Percentiles rank a stretch among this genome's conserved stretches.
Conservation (phyloP, 2,329 filamentous ascomycete species). For the Ophiognomonia clavigignenti-juglandacearum region DNA sequence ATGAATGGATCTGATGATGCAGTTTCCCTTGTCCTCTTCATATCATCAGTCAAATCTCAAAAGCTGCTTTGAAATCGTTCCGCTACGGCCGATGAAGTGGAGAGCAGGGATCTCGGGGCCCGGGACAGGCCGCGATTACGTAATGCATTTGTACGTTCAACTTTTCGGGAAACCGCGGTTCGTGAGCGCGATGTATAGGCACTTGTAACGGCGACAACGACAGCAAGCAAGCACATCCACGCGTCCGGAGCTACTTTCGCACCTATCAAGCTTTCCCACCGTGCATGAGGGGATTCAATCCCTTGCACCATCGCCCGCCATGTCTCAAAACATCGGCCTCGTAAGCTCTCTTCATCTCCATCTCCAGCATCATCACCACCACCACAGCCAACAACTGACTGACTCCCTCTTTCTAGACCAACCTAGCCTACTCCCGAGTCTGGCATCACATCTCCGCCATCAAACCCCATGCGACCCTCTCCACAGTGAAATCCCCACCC, state of each 20-base stretch:
- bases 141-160: conserved; percentile 5
- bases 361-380: conserved; percentile 4
- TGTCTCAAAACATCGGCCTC: conserved; percentile 77
- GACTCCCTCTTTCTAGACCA: conserved; percentile 56
- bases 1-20: background rate
- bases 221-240: background rate
- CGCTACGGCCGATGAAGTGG: conserved; percentile 2
- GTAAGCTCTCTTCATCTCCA: no score
- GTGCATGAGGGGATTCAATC: conserved; percentile 26
- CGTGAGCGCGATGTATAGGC: background rate
- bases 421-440: conserved; percentile 89
- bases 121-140: conserved; percentile 18
- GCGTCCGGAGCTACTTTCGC: background rate
- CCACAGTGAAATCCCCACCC: conserved; percentile 45
- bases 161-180: conserved; percentile 5
- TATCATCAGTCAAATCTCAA: conserved; percentile 9
- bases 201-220: conserved; percentile 1
- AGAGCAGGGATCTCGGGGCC: conserved; percentile 4
- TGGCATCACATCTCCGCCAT: conserved; percentile 85
- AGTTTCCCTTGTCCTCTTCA: background rate
- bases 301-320: conserved; percentile 36
- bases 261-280: background rate
- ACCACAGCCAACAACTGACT: background rate
- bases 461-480: conserved; percentile 56
- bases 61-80: conserved; percentile 17